Evolutionary conservation across 331 rosid species (phyloP).

Genomic region (Rosa hybrid): DNA sequence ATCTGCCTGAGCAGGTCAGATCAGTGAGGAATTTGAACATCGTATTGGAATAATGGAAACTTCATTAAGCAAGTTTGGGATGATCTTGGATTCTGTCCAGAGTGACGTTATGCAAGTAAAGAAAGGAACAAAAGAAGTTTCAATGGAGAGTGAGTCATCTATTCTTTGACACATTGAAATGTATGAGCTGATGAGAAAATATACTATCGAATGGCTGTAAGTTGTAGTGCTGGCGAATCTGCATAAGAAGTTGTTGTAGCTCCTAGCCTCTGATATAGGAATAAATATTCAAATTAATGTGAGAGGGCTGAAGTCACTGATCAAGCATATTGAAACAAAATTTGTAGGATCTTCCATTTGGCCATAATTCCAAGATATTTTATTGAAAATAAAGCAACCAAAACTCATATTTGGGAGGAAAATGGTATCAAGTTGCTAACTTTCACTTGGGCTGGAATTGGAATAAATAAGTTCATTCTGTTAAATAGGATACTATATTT

Average conservation of each 20-base stretch:
- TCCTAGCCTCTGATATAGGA: not conserved
- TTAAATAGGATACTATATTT: not conserved
- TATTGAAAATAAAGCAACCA: not conserved
- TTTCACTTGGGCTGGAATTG: not conserved
- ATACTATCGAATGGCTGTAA: not conserved
- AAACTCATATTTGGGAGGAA: not conserved
- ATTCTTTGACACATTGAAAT: conserved; percentile 13
- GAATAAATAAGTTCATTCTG: not conserved
- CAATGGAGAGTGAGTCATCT: conserved; percentile 69
- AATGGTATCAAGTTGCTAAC: not conserved
- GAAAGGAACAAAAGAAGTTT: conserved; percentile 81
- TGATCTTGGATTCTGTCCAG: conserved; percentile 93
- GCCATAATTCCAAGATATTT: not conserved
- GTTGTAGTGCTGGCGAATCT: not conserved
- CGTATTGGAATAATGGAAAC: conserved; percentile 86
- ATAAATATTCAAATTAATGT: not conserved
- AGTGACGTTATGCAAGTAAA: conserved; percentile 78
- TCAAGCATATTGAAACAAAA: conserved; percentile 7
- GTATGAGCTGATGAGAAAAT: conserved; percentile 21
- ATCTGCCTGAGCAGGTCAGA: conserved; percentile 59
- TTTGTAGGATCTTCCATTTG: not conserved
- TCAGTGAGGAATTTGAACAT: conserved; percentile 79
- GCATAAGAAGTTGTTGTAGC: not conserved
- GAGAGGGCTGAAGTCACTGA: not conserved
- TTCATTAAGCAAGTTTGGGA: conserved; percentile 74